These are phyloP conservation scores for Suillus hirtellus DNA, from an alignment of 768 basidiomycete genomes.

Conservation along the genomic window DNA sequence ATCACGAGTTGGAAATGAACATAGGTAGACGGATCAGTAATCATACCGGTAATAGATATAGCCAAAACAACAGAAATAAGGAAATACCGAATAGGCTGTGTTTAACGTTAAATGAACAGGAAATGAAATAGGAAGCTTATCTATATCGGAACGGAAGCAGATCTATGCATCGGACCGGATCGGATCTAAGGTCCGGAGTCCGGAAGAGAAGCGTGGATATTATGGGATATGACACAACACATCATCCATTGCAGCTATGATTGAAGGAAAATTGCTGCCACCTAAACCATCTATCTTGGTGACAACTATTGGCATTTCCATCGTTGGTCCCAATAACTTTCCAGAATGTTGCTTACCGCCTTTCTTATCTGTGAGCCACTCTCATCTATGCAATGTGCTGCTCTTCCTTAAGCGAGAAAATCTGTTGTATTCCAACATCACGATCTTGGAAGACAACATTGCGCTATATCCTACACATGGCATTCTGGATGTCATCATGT, in stretches of 20 bases:
- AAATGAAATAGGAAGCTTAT: too few relatives aligned
- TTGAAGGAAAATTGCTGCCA: neutral
- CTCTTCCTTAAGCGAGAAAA: neutral
- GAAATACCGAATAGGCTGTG: too few relatives aligned
- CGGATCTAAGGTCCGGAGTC: too few relatives aligned
- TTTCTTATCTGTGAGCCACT: neutral
- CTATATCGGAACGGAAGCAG: too few relatives aligned
- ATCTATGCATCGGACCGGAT: too few relatives aligned
- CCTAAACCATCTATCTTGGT: neutral
- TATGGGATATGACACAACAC: too few relatives aligned
- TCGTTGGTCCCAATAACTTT: neutral
- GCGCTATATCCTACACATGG: neutral
- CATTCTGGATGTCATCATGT: neutral
- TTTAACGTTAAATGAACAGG: too few relatives aligned
- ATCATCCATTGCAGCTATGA: slow-evolving; percentile 6
- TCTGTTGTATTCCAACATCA: neutral
- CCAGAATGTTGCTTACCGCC: neutral
- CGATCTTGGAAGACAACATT: neutral
- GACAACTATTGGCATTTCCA: neutral
- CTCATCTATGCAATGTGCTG: neutral
- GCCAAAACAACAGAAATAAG: too few relatives aligned
- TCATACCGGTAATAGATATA: too few relatives aligned
- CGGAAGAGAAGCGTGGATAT: too few relatives aligned
- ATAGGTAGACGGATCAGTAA: too few relatives aligned
- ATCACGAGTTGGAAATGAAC: too few relatives aligned